phyloP scores from a whole-genome alignment of 1,284 basidiomycete genomes.

The Puccinia horiana region DNA sequence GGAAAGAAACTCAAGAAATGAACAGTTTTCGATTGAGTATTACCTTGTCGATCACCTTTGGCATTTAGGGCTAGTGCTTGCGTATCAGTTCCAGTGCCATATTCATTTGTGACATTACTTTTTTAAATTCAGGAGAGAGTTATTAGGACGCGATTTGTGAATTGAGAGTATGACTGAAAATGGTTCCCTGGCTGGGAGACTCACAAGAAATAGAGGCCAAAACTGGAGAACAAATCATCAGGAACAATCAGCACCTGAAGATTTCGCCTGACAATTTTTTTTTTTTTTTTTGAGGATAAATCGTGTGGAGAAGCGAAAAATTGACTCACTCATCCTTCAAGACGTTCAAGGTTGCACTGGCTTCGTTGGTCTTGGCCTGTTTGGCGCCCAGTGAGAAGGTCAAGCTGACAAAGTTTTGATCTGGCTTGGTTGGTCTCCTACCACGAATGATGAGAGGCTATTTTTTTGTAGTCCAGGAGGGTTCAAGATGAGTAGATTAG shows the following conservation, averaged over 20 bases:
- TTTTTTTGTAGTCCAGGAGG: background rate
- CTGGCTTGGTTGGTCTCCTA: background rate
- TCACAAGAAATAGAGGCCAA: conserved; percentile 24
- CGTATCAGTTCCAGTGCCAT: conserved; percentile 36
- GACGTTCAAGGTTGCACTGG: conserved; percentile 34
- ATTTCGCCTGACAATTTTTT: background rate
- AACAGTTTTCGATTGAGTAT: background rate
- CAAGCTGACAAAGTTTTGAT: conserved; percentile 13
- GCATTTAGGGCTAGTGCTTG: conserved; percentile 41
- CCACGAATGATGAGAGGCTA: conserved; percentile 32
- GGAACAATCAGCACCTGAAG: background rate
- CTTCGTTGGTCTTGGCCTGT: conserved; percentile 28
- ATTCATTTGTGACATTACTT: conserved; percentile 31
- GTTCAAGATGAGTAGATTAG: background rate
- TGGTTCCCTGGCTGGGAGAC: background rate
- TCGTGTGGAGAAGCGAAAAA: background rate
- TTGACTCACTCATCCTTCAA: conserved; percentile 31
- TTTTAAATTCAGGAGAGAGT: background rate
- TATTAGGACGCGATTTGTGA: background rate
- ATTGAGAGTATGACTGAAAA: background rate
- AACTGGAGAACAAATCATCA: background rate
- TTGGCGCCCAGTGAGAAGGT: conserved; percentile 18
- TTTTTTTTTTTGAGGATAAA: too few species aligned
- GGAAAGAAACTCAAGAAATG: background rate
- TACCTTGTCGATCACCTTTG: conserved; percentile 35